Evolutionary conservation across 805 yeast species (phyloP).

Genomic region (Yarrowia sp.): DNA sequence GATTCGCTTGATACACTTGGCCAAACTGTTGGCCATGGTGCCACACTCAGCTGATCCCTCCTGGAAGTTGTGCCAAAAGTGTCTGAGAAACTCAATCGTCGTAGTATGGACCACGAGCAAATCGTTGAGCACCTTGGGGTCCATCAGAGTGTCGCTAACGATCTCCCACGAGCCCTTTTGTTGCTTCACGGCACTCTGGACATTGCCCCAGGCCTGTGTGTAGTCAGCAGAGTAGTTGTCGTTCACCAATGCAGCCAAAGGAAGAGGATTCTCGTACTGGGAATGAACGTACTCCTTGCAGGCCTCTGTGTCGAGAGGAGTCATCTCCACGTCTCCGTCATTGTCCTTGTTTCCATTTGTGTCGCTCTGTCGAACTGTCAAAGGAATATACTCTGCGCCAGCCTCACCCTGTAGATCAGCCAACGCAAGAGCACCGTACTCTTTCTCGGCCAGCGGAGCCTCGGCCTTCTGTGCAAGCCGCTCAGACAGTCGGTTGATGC

Average conservation of each 20-base stretch:
- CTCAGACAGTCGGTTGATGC: constrained; percentile 85
- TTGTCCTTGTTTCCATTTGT: neutral
- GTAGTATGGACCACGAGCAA: constrained; percentile 54
- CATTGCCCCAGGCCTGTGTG: neutral
- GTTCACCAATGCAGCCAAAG: neutral
- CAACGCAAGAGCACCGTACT: neutral
- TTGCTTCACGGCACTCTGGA: neutral
- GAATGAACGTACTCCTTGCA: neutral
- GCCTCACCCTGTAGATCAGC: constrained; percentile 4
- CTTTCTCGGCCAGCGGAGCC: constrained; percentile 1
- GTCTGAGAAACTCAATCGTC: constrained; percentile 69
- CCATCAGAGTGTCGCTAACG: neutral
- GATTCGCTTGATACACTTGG: constrained; percentile 49
- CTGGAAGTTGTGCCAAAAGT: constrained; percentile 54
- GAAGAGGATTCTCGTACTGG: neutral
- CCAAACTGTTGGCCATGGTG: constrained; percentile 47
- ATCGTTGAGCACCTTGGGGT: constrained; percentile 16
- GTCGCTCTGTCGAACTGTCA: neutral
- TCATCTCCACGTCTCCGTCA: constrained; percentile 1
- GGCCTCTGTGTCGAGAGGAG: neutral
- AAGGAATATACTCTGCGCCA: neutral
- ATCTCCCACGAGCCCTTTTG: constrained; percentile 14
- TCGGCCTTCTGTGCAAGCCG: constrained; percentile 54
- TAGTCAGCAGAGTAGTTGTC: neutral
- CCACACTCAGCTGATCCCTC: constrained; percentile 45